These are phyloP conservation scores for Dactylonectria estremocensis DNA, from an alignment of 2,329 filamentous ascomycete genomes.

Conservation along the genomic window DNA sequence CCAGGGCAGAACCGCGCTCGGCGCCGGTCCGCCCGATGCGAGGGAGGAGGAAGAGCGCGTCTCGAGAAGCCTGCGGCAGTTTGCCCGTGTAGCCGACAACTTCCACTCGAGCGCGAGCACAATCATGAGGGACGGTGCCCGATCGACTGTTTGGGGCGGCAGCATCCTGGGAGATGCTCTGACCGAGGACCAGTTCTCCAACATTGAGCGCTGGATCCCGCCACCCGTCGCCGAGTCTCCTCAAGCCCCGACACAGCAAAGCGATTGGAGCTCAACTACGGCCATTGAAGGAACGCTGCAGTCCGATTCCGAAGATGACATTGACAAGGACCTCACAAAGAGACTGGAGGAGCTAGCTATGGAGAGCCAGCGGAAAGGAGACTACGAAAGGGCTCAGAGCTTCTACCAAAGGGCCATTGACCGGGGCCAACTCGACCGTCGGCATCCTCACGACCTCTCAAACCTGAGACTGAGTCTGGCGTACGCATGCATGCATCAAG, in stretches of 20 bases:
- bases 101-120: constrained; percentile 11
- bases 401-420: constrained; percentile 19
- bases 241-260: no score
- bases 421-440: neutral
- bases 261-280: neutral
- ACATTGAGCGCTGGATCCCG: constrained; percentile 13
- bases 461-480: neutral
- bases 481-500: constrained; percentile 1
- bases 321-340: neutral
- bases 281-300: neutral
- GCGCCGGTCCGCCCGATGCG: neutral
- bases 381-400: constrained; percentile 5
- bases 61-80: neutral
- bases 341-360: constrained; percentile 8
- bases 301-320: constrained; percentile 9
- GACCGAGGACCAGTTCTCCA: constrained; percentile 4
- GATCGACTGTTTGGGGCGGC: constrained; percentile 1
- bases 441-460: constrained; percentile 2
- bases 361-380: neutral
- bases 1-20: neutral
- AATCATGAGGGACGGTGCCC: constrained; percentile 5
- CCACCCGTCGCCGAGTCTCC: neutral
- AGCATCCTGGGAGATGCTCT: constrained; percentile 1
- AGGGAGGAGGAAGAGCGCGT: neutral
- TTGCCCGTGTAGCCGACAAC: constrained; percentile 5